Percentiles rank a stretch among this genome's conserved stretches.
Conservation (phyloP, 805 yeast species). For the Candida broadrunensis region DNA sequence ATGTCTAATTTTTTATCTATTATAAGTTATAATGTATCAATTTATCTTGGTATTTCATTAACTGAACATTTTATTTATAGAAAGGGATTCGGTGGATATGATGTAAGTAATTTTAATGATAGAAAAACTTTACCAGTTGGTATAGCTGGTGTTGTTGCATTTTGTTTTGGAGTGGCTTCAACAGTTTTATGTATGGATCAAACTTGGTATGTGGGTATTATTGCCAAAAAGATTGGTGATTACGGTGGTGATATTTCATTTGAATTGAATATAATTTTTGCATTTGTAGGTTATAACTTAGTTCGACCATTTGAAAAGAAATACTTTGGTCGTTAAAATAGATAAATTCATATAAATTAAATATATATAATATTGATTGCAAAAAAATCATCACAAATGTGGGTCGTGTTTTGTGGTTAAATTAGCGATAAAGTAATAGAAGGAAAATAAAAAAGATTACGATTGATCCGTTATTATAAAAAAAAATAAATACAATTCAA, state of each 20-base stretch:
- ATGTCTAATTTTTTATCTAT: conserved; percentile 32
- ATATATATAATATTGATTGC: no score
- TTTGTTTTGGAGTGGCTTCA: conserved; percentile 28
- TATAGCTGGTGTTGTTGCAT: conserved; percentile 26
- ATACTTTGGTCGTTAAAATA: conserved; percentile 21
- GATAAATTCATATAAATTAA: no score
- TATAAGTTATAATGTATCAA: conserved; percentile 29
- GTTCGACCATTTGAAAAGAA: conserved; percentile 29
- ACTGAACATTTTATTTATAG: conserved; percentile 29
- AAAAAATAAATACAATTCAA: no score
- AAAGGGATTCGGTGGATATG: conserved; percentile 22
- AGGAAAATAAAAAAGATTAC: no score
- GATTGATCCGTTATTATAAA: no score
- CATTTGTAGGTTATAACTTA: conserved; percentile 24
- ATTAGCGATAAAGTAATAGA: no score
- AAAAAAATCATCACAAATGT: no score
- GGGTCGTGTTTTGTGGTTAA: no score
- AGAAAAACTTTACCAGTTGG: conserved; percentile 24
- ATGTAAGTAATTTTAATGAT: conserved; percentile 21
- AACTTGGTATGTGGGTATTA: conserved; percentile 31
- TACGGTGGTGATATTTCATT: conserved; percentile 30
- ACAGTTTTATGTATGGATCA: conserved; percentile 31
- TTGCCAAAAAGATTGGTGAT: conserved; percentile 19
- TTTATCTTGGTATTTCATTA: conserved; percentile 27
- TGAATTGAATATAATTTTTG: conserved; percentile 24